A percentile compares a stretch with the other conserved stretches of the same genome.
Conservation (phyloP, 208 protist species). For the Trichomonas vaginalis region DNA sequence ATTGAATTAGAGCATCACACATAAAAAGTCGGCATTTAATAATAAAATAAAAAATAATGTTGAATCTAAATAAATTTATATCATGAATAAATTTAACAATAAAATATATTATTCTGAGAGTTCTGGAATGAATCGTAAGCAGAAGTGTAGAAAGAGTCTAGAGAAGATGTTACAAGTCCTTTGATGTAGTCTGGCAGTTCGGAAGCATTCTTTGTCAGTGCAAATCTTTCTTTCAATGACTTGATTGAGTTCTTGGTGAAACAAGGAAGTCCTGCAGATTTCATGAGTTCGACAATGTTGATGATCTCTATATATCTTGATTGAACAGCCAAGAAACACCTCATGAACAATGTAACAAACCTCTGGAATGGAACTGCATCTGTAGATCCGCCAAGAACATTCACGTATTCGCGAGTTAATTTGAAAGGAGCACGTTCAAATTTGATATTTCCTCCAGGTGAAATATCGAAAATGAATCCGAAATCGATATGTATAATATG, state of each 20-base stretch:
- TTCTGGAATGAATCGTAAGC: background rate
- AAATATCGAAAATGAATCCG: slow-evolving; percentile 58
- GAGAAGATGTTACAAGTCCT: background rate
- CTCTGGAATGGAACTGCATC: slow-evolving; percentile 17
- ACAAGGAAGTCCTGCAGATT: slow-evolving; percentile 19
- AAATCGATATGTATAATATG: slow-evolving; percentile 62
- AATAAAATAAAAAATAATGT: no score
- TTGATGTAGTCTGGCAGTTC: background rate
- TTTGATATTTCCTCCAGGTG: slow-evolving; percentile 53
- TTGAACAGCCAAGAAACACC: slow-evolving; percentile 24
- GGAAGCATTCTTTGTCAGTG: slow-evolving; percentile 17
- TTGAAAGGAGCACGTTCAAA: slow-evolving; percentile 59
- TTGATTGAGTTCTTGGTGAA: slow-evolving; percentile 29
- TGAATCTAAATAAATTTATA: no score
- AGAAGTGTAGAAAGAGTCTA: background rate
- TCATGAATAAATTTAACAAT: no score
- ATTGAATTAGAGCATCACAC: no score
- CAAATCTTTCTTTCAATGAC: slow-evolving; percentile 23
- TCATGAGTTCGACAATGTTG: slow-evolving; percentile 28
- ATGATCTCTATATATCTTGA: slow-evolving; percentile 25
- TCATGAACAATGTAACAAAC: slow-evolving; percentile 27
- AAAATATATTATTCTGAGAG: background rate
- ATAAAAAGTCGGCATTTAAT: no score
- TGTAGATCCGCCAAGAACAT: slow-evolving; percentile 28
- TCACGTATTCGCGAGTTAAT: slow-evolving; percentile 37